These are phyloP conservation scores for Penstemon newberryi DNA, from an alignment of 257 asterid species.

Conservation along the genomic window DNA sequence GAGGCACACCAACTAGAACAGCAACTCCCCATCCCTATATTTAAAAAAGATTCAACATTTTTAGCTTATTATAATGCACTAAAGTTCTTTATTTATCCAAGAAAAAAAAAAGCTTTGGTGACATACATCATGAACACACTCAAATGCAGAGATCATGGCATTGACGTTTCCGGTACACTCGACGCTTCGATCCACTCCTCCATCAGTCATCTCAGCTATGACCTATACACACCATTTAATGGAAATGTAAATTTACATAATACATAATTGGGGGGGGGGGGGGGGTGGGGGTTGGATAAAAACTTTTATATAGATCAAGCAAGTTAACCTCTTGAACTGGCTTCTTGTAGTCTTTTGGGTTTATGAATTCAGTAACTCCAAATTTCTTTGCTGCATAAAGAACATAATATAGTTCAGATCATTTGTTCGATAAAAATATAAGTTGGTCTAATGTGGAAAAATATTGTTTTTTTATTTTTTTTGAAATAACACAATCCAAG, in stretches of 20 bases:
- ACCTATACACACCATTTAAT: slow-evolving; percentile 35
- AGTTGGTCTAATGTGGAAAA: background rate
- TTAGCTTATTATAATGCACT: background rate
- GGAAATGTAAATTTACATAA: background rate
- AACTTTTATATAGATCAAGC: background rate
- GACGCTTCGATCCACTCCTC: slow-evolving; percentile 79
- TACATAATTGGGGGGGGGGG: too few relatives aligned
- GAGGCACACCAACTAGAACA: slow-evolving; percentile 74
- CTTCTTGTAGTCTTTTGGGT: slow-evolving; percentile 61
- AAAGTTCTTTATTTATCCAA: background rate
- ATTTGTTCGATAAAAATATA: background rate
- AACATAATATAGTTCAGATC: background rate
- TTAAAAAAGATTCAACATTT: background rate
- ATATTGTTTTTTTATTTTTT: background rate
- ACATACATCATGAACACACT: slow-evolving; percentile 76
- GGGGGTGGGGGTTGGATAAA: background rate
- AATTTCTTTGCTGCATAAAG: slow-evolving; percentile 61
- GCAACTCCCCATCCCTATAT: slow-evolving; percentile 83
- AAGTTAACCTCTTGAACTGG: slow-evolving; percentile 69
- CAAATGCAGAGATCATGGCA: slow-evolving; percentile 85
- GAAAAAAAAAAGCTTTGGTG: background rate
- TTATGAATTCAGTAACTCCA: slow-evolving; percentile 77
- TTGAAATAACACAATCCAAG: background rate
- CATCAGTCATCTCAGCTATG: slow-evolving; percentile 66
- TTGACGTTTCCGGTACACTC: slow-evolving; percentile 75